Percentiles rank a stretch among this genome's conserved stretches.
These are phyloP conservation scores for Ogataea trehaloabstinens DNA, from an alignment of 805 yeast species.

Conservation along the genomic window DNA sequence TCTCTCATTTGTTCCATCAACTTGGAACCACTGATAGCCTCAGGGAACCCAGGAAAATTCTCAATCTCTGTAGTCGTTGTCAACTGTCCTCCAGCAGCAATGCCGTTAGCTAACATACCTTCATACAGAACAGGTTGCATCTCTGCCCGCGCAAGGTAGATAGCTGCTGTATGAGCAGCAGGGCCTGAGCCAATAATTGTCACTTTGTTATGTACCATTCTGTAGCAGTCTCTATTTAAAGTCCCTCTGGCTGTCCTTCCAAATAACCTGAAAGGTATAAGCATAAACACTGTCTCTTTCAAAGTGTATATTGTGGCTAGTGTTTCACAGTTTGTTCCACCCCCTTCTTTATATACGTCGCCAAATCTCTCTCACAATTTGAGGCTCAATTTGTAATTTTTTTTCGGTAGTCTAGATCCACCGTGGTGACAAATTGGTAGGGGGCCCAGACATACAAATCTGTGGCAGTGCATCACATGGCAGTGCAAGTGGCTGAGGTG, in stretches of 20 bases:
- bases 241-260: constrained; percentile 3
- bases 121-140: constrained; percentile 90
- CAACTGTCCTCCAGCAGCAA: constrained; percentile 98
- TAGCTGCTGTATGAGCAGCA: constrained; percentile 99
- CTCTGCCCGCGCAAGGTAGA: constrained; percentile 95
- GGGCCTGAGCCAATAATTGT: constrained; percentile 97
- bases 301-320: too few relatives aligned
- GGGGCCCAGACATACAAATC: too few relatives aligned
- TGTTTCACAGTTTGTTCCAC: too few relatives aligned
- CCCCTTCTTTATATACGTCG: background rate
- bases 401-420: constrained; percentile 6
- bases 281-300: too few relatives aligned
- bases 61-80: constrained; percentile 99
- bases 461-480: too few relatives aligned
- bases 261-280: background rate
- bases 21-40: constrained; percentile 80
- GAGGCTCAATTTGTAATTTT: constrained; percentile 7
- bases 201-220: constrained; percentile 81
- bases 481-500: too few relatives aligned
- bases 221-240: constrained; percentile 19
- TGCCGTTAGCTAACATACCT: constrained; percentile 95
- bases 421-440: background rate
- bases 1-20: constrained; percentile 93
- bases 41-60: constrained; percentile 98
- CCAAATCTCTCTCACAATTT: background rate